Conservation (phyloP, 2,329 filamentous ascomycete genomes). For the Chrysosporium queenslandicum region DNA sequence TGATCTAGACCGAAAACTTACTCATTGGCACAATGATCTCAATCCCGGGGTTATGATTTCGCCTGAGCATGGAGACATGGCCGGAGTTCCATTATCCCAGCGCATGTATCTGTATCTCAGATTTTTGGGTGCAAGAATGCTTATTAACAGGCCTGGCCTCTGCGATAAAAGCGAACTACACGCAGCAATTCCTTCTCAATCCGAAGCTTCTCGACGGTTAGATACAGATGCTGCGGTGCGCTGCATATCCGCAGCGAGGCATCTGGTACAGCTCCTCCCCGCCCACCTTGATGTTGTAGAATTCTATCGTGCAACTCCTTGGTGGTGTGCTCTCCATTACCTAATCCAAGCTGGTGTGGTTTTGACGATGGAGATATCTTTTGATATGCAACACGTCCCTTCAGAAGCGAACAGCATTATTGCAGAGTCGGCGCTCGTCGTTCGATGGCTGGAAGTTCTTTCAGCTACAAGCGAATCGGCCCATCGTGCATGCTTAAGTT, state of each 20-base stretch:
- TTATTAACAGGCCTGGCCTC: slow-evolving; percentile 33
- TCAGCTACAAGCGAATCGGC: slow-evolving; percentile 24
- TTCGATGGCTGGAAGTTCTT: slow-evolving; percentile 29
- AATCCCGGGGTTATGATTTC: slow-evolving; percentile 18
- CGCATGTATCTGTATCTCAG: slow-evolving; percentile 17
- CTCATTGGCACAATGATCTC: slow-evolving; percentile 26
- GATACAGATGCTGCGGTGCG: slow-evolving; percentile 25
- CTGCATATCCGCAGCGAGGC: slow-evolving; percentile 29
- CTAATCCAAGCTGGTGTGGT: slow-evolving; percentile 33
- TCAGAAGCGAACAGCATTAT: slow-evolving; percentile 22
- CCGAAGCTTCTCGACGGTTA: slow-evolving; percentile 23
- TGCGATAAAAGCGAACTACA: slow-evolving; percentile 26
- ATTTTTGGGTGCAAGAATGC: slow-evolving; percentile 29
- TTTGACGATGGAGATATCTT: slow-evolving; percentile 31
- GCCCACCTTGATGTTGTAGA: slow-evolving; percentile 21
- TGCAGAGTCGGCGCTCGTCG: slow-evolving; percentile 24
- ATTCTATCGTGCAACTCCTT: slow-evolving; percentile 29
- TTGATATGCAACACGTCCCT: slow-evolving; percentile 21
- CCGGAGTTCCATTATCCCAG: slow-evolving; percentile 7
- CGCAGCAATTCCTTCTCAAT: slow-evolving; percentile 24
- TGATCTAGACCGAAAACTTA: slow-evolving; percentile 24
- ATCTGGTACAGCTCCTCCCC: slow-evolving; percentile 28
- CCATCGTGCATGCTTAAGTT: slow-evolving; percentile 21
- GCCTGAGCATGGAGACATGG: background rate
- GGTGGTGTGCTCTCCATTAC: slow-evolving; percentile 35